Conservation (phyloP, 2,329 filamentous ascomycete genomes). For the Trichoderma lentiforme region DNA sequence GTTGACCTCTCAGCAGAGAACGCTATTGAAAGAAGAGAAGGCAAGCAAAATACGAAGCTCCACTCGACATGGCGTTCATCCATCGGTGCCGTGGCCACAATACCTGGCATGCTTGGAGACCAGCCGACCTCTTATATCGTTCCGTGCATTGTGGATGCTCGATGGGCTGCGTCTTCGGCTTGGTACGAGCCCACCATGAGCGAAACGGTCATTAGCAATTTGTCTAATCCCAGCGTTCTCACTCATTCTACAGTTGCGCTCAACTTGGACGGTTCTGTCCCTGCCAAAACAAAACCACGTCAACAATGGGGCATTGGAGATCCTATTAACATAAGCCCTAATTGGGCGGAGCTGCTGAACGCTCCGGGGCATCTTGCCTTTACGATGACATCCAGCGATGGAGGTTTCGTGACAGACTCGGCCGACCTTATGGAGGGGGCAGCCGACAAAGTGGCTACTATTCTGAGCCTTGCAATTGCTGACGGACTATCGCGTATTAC, state of each 20-base stretch:
- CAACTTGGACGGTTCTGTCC: neutral
- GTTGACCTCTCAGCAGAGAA: neutral
- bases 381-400: neutral
- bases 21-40: neutral
- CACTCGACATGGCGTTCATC: neutral
- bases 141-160: neutral
- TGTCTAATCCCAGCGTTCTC: neutral
- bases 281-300: neutral
- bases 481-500: neutral
- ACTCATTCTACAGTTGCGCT: neutral
- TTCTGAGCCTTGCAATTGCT: neutral
- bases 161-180: neutral
- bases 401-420: neutral
- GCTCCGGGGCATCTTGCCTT: neutral
- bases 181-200: neutral
- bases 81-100: neutral
- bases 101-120: neutral
- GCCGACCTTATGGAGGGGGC: neutral
- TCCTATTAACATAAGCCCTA: neutral
- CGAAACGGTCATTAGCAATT: neutral
- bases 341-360: neutral
- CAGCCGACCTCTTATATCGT: neutral
- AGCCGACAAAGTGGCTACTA: neutral
- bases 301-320: neutral
- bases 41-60: neutral